Base-by-base conservation (phyloP, 2,329 filamentous ascomycete genomes). In the Clarireedia hainanense region DNA sequence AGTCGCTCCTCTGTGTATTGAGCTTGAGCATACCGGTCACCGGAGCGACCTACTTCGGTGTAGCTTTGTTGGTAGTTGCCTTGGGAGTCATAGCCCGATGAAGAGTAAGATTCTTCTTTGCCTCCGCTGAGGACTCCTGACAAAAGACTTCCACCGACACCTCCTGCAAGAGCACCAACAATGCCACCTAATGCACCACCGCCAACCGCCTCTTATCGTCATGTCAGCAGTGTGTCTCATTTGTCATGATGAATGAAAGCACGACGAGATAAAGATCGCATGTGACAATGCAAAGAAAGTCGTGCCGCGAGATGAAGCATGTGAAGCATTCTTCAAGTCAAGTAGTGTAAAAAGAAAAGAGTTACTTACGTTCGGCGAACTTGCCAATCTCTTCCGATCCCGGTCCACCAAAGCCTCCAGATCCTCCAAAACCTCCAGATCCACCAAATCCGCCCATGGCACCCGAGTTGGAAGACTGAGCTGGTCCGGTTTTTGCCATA, bases 151-250 rank as follows among this genome's bases (percentile, higher is more conserved):
- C 80, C 79, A 30, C 87, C 85, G 24, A 87, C 69, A 36, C 81
- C 83, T 43, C 80, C 79, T 27, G 88, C 86, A 36, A 88, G 71
- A 27, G 84, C 82, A 54, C 84, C 85, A 12, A 95, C 75, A 45
- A 95, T 73, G 24, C 85, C 84, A 30, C 87, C 86, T 1, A 90
- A 69, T 10, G 81, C 80, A 50, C 85, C 83, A 48, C 83, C 83
- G 46, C 82, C 81, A 49, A 81, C 78, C 47, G 80, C 81, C 62
- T 84, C 77, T 57, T 30, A 9, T 30, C 10, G 2, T 30, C 27
- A 30, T 30, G 27, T 30, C 27, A 30, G 27, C 7, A 30, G 10
- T 30, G 6, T 7, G 27, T 9, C 6, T 9, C 6, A 9, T 30
- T 30, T 10, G 2, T 30, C 27, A 30, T 30, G 10, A 30, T 30